phyloP scores from a whole-genome alignment of 345 rosid species.

The Geranium brycei region DNA sequence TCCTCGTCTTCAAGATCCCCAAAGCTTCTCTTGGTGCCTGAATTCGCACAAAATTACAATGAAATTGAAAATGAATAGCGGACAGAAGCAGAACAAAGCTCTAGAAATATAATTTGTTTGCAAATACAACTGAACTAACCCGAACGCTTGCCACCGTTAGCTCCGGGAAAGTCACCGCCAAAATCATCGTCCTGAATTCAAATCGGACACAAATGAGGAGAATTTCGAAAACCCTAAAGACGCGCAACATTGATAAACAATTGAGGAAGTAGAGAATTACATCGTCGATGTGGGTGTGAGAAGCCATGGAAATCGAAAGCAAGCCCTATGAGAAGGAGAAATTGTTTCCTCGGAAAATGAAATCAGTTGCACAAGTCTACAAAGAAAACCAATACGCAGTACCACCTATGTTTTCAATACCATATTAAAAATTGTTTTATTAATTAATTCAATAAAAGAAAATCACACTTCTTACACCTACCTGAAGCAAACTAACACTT shows the following conservation, averaged over 20 bases:
- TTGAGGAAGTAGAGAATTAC: constrained; percentile 17
- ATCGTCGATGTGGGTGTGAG: constrained; percentile 39
- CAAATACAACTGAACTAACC: constrained; percentile 22
- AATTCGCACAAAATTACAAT: neutral
- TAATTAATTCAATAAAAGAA: too few relatives aligned
- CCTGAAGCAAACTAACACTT: too few relatives aligned
- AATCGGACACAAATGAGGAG: neutral
- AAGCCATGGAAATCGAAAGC: constrained; percentile 30
- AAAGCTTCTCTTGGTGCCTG: constrained; percentile 66
- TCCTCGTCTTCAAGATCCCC: constrained; percentile 87
- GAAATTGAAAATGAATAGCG: neutral
- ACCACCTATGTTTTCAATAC: too few relatives aligned
- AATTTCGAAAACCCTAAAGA: constrained; percentile 5
- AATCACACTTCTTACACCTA: too few relatives aligned
- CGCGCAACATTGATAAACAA: neutral
- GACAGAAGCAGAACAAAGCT: neutral
- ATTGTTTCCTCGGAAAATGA: too few relatives aligned
- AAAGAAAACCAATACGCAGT: too few relatives aligned
- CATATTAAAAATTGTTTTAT: too few relatives aligned
- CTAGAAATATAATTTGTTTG: neutral
- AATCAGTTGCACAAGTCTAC: neutral
- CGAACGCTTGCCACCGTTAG: constrained; percentile 32
- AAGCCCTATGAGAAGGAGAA: constrained; percentile 12
- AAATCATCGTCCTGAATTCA: constrained; percentile 69
- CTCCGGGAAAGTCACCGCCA: constrained; percentile 61